A percentile compares a stretch with the other conserved stretches of the same genome.
phyloP scores from a whole-genome alignment of 2,329 filamentous ascomycete species.

The Venturia carpophila region DNA sequence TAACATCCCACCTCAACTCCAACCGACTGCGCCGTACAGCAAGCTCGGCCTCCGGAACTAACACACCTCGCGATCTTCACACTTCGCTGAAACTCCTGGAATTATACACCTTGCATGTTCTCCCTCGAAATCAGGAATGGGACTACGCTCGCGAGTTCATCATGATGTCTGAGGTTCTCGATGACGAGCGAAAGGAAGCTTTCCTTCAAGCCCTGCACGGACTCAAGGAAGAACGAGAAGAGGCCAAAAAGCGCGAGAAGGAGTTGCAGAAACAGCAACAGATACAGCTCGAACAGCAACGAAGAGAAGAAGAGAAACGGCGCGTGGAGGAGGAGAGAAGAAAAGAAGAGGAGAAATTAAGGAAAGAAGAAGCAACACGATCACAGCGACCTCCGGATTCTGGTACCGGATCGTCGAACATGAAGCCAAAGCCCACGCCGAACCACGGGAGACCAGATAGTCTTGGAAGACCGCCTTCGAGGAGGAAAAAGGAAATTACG shows the following conservation, averaged over 20 bases:
- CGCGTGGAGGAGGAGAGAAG: slow-evolving; percentile 27
- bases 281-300: slow-evolving; percentile 45
- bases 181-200: slow-evolving; percentile 83
- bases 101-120: slow-evolving; percentile 87
- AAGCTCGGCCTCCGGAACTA: slow-evolving; percentile 53
- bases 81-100: slow-evolving; percentile 87
- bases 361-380: slow-evolving; percentile 37
- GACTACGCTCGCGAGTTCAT: slow-evolving; percentile 92
- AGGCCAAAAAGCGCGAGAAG: slow-evolving; percentile 51
- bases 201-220: slow-evolving; percentile 81
- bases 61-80: slow-evolving; percentile 76
- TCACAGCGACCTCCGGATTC: slow-evolving; percentile 26
- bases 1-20: slow-evolving; percentile 51
- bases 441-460: slow-evolving; percentile 17
- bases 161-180: slow-evolving; percentile 72
- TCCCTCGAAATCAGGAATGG: slow-evolving; percentile 93
- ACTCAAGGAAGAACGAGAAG: slow-evolving; percentile 73
- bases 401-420: slow-evolving; percentile 23
- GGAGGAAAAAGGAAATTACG: slow-evolving; percentile 26
- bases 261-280: slow-evolving; percentile 55
- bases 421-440: slow-evolving; percentile 2
- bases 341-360: slow-evolving; percentile 28
- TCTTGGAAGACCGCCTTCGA: slow-evolving; percentile 24
- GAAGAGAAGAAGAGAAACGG: slow-evolving; percentile 33
- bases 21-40: slow-evolving; percentile 30